These are phyloP conservation scores for Mortierella sp. DNA, from an alignment of 371 early-diverging fungal genomes.

Conservation along the genomic window DNA sequence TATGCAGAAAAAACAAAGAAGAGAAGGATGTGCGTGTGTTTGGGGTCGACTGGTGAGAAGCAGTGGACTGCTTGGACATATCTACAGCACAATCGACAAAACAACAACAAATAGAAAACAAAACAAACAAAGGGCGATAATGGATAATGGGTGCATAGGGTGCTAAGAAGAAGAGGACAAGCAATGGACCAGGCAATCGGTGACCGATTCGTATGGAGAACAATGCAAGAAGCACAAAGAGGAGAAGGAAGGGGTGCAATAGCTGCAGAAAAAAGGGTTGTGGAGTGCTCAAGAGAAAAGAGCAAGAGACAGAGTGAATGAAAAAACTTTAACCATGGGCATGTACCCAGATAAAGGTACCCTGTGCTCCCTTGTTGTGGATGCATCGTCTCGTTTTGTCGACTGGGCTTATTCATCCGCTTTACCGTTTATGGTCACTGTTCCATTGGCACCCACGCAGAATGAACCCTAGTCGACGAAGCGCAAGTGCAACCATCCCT, in stretches of 20 bases:
- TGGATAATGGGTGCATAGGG: not conserved
- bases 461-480: not conserved
- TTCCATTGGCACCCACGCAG: not conserved
- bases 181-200: not conserved
- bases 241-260: not conserved
- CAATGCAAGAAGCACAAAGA: not conserved
- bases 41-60: slow-evolving; percentile 2
- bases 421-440: not conserved
- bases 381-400: slow-evolving; percentile 10
- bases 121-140: not conserved
- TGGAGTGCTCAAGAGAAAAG: not conserved
- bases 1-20: not conserved
- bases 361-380: not conserved
- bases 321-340: not conserved
- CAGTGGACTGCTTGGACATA: not conserved
- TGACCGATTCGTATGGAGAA: not conserved
- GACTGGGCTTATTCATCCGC: slow-evolving; percentile 14
- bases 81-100: not conserved
- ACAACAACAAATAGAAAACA: not conserved
- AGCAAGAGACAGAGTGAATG: no score
- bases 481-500: not conserved
- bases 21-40: not conserved
- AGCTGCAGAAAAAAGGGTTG: not conserved
- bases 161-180: not conserved
- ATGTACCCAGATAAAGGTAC: not conserved